Conservation (phyloP, 176 grass and related monocot species). For the Secale cereale region DNA sequence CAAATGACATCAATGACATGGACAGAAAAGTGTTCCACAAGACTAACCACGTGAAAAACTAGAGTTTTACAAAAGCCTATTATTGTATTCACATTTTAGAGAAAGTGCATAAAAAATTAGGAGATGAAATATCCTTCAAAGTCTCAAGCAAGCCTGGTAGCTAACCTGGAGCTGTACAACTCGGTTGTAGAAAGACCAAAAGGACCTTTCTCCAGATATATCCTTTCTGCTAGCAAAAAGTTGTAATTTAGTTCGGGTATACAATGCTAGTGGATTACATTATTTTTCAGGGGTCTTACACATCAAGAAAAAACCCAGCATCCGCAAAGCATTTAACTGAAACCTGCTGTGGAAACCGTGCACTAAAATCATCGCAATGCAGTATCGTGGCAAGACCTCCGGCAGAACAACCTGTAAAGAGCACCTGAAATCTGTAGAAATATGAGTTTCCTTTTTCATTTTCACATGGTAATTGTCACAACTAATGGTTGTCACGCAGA, state of each 20-base stretch:
- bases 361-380: conserved; percentile 70
- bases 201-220: conserved; percentile 57
- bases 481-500: neutral
- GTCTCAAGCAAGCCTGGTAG: neutral
- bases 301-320: conserved; percentile 85
- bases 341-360: conserved; percentile 31
- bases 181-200: conserved; percentile 37
- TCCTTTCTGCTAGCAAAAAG: conserved; percentile 42
- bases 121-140: neutral
- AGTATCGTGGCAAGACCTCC: conserved; percentile 60
- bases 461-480: neutral
- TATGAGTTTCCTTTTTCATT: neutral
- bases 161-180: conserved; percentile 71
- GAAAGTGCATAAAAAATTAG: neutral
- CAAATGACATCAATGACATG: neutral
- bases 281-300: conserved; percentile 33
- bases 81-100: neutral
- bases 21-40: neutral
- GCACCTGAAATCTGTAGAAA: conserved; percentile 41
- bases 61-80: neutral
- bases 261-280: neutral
- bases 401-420: conserved; percentile 82
- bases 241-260: neutral
- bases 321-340: conserved; percentile 73
- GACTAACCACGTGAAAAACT: neutral